Percentiles rank a stretch among this genome's conserved stretches.
These are phyloP conservation scores for Domatiomyces catenatus DNA, from an alignment of 2,329 filamentous ascomycete species.

Conservation along the genomic window DNA sequence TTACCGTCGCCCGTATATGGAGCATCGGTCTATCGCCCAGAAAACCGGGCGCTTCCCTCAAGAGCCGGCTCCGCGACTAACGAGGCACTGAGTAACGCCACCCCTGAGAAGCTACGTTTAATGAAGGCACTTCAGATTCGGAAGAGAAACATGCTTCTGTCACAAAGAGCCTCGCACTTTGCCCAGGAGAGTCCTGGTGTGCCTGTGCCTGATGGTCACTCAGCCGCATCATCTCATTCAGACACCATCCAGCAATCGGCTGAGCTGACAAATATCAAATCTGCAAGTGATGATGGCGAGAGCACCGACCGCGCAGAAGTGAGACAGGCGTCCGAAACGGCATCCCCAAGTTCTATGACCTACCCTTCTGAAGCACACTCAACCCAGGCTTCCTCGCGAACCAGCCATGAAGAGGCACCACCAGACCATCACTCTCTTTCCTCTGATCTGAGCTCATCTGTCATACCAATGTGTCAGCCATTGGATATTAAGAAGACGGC, in stretches of 20 bases:
- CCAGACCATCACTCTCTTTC: conserved; percentile 13
- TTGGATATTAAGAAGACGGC: background rate
- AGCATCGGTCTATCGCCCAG: conserved; percentile 7
- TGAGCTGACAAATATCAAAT: background rate
- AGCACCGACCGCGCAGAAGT: background rate
- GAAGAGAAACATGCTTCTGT: conserved; percentile 53
- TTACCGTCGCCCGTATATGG: conserved; percentile 12
- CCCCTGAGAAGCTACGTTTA: conserved; percentile 75
- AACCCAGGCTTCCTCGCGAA: conserved; percentile 22
- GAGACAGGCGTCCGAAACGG: conserved; percentile 20
- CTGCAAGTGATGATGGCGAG: background rate
- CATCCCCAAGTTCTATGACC: conserved; percentile 18
- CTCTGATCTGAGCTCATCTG: conserved; percentile 15
- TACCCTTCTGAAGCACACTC: conserved; percentile 19
- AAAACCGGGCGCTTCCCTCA: conserved; percentile 8
- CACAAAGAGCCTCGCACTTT: conserved; percentile 15
- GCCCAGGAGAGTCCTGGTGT: background rate
- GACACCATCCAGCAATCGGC: background rate
- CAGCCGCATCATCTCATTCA: background rate
- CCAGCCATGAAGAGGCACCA: conserved; percentile 14
- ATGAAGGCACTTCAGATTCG: conserved; percentile 89
- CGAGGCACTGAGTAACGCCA: conserved; percentile 31
- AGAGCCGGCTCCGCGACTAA: conserved; percentile 9
- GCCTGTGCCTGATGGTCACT: background rate
- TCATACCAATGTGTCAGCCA: conserved; percentile 5